Percentiles rank a stretch among this genome's conserved stretches.
Conservation (phyloP, 805 yeast genomes). For the Hanseniaspora pseudoguilliermondii region DNA sequence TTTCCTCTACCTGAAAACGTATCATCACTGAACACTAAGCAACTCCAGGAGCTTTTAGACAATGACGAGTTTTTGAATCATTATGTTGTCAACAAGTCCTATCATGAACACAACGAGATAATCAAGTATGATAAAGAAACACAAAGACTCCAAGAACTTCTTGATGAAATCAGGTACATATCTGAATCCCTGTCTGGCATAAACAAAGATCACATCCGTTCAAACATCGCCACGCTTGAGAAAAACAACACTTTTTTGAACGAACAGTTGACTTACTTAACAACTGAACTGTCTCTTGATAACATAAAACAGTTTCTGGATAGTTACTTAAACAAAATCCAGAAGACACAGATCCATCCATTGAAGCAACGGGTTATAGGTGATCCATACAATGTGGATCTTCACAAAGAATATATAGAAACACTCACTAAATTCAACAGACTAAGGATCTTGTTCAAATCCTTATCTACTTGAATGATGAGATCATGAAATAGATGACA, state of each 20-base stretch:
- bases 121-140: constrained; percentile 8
- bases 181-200: constrained; percentile 19
- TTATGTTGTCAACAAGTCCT: constrained; percentile 12
- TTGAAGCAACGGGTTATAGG: constrained; percentile 24
- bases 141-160: constrained; percentile 11
- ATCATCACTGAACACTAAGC: neutral
- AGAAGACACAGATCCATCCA: constrained; percentile 19
- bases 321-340: constrained; percentile 28
- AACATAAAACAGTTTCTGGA: constrained; percentile 27
- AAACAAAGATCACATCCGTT: neutral
- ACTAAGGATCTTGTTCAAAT: neutral
- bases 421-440: constrained; percentile 14
- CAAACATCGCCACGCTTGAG: neutral
- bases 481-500: too few species aligned
- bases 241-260: neutral
- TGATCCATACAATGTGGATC: constrained; percentile 14
- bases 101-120: constrained; percentile 17
- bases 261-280: constrained; percentile 19
- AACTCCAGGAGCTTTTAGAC: neutral
- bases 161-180: constrained; percentile 20
- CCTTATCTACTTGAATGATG: neutral
- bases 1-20: constrained; percentile 6
- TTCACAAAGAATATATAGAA: constrained; percentile 23
- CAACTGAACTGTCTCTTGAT: constrained; percentile 25
- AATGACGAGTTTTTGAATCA: constrained; percentile 7